Percentiles rank a stretch among this genome's conserved stretches.
phyloP scores from a whole-genome alignment of 129 eudicot species.

The Flaveria robusta region DNA sequence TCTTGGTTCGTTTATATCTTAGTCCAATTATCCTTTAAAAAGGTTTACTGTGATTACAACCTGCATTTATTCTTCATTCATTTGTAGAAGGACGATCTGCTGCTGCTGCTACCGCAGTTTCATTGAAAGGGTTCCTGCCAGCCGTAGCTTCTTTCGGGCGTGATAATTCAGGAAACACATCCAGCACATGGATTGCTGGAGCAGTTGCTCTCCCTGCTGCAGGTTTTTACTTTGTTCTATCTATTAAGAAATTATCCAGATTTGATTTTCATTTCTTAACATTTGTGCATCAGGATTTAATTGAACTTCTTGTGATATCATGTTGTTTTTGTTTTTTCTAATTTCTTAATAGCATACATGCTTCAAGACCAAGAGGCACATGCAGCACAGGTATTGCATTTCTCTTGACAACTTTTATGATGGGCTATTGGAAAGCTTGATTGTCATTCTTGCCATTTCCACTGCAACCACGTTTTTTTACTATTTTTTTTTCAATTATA shows the following conservation, averaged over 20 bases:
- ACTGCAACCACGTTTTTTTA: not conserved
- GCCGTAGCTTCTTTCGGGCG: slow-evolving; percentile 67
- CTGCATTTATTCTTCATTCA: not conserved
- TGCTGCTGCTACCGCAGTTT: slow-evolving; percentile 70
- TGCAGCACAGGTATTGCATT: slow-evolving; percentile 70
- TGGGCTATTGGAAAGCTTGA: not conserved
- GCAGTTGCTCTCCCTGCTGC: slow-evolving; percentile 91
- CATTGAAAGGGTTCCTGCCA: slow-evolving; percentile 56
- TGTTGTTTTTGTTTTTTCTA: not conserved
- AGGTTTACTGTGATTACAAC: too few relatives aligned
- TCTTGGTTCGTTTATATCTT: not conserved
- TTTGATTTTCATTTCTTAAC: not conserved
- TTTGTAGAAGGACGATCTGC: slow-evolving; percentile 68
- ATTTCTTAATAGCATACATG: slow-evolving; percentile 65
- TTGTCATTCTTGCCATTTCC: not conserved
- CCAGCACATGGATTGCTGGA: slow-evolving; percentile 70
- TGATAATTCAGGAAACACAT: slow-evolving; percentile 57
- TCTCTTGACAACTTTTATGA: not conserved
- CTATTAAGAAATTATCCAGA: not conserved
- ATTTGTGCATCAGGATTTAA: not conserved
- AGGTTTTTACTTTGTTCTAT: slow-evolving; percentile 42
- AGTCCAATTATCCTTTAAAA: not conserved
- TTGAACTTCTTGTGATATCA: slow-evolving; percentile 5
- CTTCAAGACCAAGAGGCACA: slow-evolving; percentile 89
- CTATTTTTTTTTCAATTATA: too few relatives aligned